Conservation (phyloP, 176 grass and related monocot species). For the Panicum miliaceum region DNA sequence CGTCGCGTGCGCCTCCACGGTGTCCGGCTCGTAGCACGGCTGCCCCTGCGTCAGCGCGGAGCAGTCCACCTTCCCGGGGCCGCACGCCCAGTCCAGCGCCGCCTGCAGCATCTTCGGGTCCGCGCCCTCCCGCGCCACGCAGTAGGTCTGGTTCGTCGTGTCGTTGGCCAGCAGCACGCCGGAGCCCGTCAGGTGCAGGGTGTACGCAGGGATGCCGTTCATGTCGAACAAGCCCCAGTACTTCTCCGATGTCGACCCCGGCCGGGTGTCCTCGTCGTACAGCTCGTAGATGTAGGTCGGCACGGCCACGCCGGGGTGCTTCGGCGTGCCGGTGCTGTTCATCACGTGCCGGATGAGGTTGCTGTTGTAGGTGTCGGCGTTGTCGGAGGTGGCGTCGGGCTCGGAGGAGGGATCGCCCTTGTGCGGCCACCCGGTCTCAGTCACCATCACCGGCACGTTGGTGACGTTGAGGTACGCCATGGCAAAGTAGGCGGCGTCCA, state of each 20-base stretch:
- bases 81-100: conserved; percentile 93
- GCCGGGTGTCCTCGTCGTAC: conserved; percentile 86
- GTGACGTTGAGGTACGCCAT: conserved; percentile 96
- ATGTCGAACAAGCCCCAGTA: conserved; percentile 90
- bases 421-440: conserved; percentile 96
- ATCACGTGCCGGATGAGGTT: conserved; percentile 88
- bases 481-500: conserved; percentile 94
- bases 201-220: conserved; percentile 80
- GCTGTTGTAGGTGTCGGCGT: conserved; percentile 96
- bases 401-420: conserved; percentile 78
- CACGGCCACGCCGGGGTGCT: conserved; percentile 86
- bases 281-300: conserved; percentile 96
- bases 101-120: conserved; percentile 92
- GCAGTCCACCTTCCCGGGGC: conserved; percentile 91
- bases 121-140: conserved; percentile 66
- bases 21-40: conserved; percentile 82
- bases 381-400: conserved; percentile 84
- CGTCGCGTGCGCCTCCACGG: conserved; percentile 70
- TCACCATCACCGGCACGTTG: conserved; percentile 84
- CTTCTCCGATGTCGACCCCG: conserved; percentile 70
- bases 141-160: conserved; percentile 92
- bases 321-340: conserved; percentile 93
- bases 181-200: conserved; percentile 83
- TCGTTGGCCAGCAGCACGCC: conserved; percentile 85
- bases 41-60: conserved; percentile 77